Evolutionary conservation across 331 rosid species (phyloP), one percentile per base, ranked within the genome.

Genomic region (Dryas integrifolia): DNA sequence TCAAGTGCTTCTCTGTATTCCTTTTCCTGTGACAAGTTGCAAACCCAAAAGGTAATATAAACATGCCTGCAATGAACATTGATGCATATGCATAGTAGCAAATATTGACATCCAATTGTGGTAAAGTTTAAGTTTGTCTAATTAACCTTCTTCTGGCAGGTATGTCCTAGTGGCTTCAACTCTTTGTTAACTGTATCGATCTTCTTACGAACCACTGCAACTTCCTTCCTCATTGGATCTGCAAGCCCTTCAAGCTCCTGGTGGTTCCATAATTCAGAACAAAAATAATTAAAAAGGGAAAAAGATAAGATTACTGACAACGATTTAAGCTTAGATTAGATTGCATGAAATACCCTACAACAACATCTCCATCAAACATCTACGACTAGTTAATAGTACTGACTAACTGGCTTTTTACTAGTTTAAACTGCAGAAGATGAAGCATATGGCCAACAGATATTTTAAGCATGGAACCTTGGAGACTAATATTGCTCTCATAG

Each of bases 181-280:
- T 85, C 89, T 79, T 79, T 85, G 85, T 82, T 85, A 7, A 82
- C 79, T 6, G 77, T 3, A 67, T 85, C 89, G 5, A 85, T 82
- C 83, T 77, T 85, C 81, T 82, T 85, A 3, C 89, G 81, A 24
- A 85, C 84, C 12, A 53, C 1, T 0, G 83, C 58, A 74, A 85
- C 89, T 13, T 85, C 86, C 79, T 85, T 85, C 79, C 83, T 85
- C 86, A 82, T 85, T 41, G 89, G 89, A 77, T 85, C 89, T 53
- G 89, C 51, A 7, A 85, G 82, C 41, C 66, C 81, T 80, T 85
- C 89, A 58, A 85, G 89, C 49, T 85, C 89, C 89, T 85, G 61
- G 3, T 14, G 65, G 45, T 59, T 72, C 47, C 80, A 74, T 71
- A 50, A 70, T 57, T 10, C 15, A 7, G 16, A 56, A 38, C 35